Percentiles rank a stretch among this genome's conserved stretches.
Evolutionary conservation across 768 basidiomycete species (phyloP).

Genomic region (Mycena belliarum): DNA sequence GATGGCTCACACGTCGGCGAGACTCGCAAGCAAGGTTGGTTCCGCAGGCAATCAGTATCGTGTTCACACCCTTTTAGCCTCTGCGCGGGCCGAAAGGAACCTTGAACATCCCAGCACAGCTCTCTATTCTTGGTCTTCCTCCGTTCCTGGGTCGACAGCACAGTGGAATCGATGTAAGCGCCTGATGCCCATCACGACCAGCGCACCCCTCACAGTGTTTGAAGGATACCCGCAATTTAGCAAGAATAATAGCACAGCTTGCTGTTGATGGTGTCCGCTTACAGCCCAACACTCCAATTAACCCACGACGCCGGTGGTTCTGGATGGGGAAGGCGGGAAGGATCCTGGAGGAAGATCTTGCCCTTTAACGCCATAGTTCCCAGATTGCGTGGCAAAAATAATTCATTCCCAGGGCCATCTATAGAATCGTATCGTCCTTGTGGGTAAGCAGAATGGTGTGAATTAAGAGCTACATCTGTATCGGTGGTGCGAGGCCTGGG

Average conservation of each 20-base stretch:
- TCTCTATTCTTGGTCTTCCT: slow-evolving; percentile 68
- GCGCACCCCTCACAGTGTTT: slow-evolving; percentile 19
- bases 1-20: slow-evolving; percentile 23
- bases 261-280: slow-evolving; percentile 66
- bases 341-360: slow-evolving; percentile 50
- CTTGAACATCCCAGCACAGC: slow-evolving; percentile 75
- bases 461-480: slow-evolving; percentile 11
- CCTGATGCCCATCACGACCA: slow-evolving; percentile 11
- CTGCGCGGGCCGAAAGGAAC: slow-evolving; percentile 27
- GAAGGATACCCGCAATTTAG: slow-evolving; percentile 89
- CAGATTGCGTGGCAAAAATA: not conserved
- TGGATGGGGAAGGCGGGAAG: slow-evolving; percentile 86
- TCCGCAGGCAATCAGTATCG: slow-evolving; percentile 4
- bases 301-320: slow-evolving; percentile 66
- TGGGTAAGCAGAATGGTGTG: slow-evolving; percentile 9
- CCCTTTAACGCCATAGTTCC: not conserved
- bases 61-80: slow-evolving; percentile 18
- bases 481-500: not conserved
- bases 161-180: slow-evolving; percentile 86
- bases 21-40: slow-evolving; percentile 15
- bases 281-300: slow-evolving; percentile 71
- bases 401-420: slow-evolving; percentile 3
- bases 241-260: slow-evolving; percentile 80
- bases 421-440: slow-evolving; percentile 1
- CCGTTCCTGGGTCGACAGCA: slow-evolving; percentile 85